Conservation (phyloP, 345 rosid genomes). For the Nasturtium officinale region DNA sequence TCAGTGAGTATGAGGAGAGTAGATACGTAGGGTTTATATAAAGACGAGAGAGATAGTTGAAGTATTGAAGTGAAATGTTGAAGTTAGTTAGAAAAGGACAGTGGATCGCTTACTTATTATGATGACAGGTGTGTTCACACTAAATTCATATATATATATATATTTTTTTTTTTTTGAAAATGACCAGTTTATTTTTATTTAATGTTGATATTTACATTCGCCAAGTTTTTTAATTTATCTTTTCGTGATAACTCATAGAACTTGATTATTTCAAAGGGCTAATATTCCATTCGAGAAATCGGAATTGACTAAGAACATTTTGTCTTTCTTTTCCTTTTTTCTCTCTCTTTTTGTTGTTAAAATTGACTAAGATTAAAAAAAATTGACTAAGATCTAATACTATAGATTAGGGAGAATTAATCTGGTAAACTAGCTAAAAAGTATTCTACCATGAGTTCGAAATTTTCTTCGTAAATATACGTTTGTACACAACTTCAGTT, state of each 20-base stretch:
- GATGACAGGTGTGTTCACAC: slow-evolving; percentile 29
- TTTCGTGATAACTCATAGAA: slow-evolving; percentile 36
- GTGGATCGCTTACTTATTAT: slow-evolving; percentile 34
- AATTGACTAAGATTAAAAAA: background rate
- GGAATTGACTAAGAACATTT: background rate
- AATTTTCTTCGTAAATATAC: background rate
- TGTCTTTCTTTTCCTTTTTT: background rate
- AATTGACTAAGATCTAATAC: no score
- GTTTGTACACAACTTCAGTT: background rate
- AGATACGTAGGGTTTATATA: slow-evolving; percentile 38
- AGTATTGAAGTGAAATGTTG: slow-evolving; percentile 33
- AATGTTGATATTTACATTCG: slow-evolving; percentile 24
- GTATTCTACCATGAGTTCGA: background rate
- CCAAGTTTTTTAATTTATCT: slow-evolving; percentile 14
- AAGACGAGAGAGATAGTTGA: slow-evolving; percentile 27
- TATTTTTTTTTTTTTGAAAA: background rate
- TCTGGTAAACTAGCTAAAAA: background rate
- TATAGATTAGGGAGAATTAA: background rate
- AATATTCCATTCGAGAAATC: slow-evolving; percentile 8
- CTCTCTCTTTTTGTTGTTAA: background rate
- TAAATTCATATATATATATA: slow-evolving; percentile 20
- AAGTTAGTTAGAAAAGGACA: slow-evolving; percentile 43
- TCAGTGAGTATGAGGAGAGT: slow-evolving; percentile 29
- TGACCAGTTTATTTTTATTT: slow-evolving; percentile 5
- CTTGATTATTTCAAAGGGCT: slow-evolving; percentile 19